Conservation (phyloP, 1,284 basidiomycete species). For the Cryptococcus sp. region DNA sequence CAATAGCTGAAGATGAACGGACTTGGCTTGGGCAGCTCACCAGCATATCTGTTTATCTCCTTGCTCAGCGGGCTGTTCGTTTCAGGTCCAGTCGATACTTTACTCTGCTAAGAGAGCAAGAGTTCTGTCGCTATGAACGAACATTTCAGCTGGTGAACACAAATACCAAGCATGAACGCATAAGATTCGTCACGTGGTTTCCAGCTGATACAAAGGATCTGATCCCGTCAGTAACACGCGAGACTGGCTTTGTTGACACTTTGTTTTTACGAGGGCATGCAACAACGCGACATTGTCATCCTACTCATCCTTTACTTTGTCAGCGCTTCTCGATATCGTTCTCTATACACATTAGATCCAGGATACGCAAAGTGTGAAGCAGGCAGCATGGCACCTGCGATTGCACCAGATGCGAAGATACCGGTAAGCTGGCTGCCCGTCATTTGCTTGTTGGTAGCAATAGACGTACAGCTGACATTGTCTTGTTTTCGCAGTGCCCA, state of each 20-base stretch:
- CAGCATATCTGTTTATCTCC: neutral
- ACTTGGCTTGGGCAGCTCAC: neutral
- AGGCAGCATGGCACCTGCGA: conserved; percentile 32
- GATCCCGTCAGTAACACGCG: conserved; percentile 3
- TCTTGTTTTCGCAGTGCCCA: conserved; percentile 38
- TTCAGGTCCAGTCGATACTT: too few species aligned
- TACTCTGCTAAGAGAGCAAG: neutral
- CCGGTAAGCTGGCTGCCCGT: conserved; percentile 27
- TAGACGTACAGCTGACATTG: conserved; percentile 3
- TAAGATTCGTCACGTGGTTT: too few species aligned
- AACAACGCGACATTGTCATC: neutral
- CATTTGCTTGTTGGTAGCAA: neutral
- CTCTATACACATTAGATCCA: neutral
- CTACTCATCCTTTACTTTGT: neutral
- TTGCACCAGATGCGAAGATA: conserved; percentile 45
- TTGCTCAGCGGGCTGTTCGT: too few species aligned
- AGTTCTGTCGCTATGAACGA: neutral
- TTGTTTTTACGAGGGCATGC: neutral
- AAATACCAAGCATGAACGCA: too few species aligned
- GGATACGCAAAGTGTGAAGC: neutral
- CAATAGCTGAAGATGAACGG: neutral
- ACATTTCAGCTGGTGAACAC: too few species aligned
- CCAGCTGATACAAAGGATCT: neutral
- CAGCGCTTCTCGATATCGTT: neutral
- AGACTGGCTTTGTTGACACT: conserved; percentile 10